Conservation (phyloP, 768 basidiomycete species). For the Suillus plorans region DNA sequence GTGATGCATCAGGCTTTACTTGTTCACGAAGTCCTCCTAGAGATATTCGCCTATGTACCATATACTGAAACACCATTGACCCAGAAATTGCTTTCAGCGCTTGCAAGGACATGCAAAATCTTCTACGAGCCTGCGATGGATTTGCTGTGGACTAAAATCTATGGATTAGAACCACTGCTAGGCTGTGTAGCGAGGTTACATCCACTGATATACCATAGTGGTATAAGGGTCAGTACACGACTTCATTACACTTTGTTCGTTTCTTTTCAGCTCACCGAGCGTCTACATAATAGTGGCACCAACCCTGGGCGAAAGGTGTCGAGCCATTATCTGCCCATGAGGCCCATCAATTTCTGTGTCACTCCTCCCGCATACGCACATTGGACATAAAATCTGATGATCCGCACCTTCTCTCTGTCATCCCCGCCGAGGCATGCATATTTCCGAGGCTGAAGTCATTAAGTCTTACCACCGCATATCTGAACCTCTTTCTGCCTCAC, state of each 20-base stretch:
- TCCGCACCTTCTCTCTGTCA: no score
- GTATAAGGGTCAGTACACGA: background rate
- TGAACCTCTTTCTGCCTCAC: no score
- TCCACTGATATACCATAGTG: background rate
- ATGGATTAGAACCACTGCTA: background rate
- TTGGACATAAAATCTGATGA: no score
- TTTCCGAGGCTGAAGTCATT: no score
- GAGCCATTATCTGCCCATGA: no score
- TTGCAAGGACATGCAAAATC: background rate
- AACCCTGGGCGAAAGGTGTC: no score
- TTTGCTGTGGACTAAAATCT: background rate
- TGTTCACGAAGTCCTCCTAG: no score
- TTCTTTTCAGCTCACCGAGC: background rate
- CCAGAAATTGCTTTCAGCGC: background rate
- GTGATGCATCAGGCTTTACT: no score
- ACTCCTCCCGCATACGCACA: no score
- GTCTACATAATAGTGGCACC: background rate
- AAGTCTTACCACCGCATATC: no score
- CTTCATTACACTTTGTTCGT: background rate
- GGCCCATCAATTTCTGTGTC: no score
- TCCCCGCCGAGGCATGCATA: no score
- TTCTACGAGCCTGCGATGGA: background rate
- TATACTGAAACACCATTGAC: fast-evolving
- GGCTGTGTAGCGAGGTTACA: background rate
- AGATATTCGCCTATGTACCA: background rate